phyloP scores from a whole-genome alignment of 768 basidiomycete genomes.

The Suillus lakei region DNA sequence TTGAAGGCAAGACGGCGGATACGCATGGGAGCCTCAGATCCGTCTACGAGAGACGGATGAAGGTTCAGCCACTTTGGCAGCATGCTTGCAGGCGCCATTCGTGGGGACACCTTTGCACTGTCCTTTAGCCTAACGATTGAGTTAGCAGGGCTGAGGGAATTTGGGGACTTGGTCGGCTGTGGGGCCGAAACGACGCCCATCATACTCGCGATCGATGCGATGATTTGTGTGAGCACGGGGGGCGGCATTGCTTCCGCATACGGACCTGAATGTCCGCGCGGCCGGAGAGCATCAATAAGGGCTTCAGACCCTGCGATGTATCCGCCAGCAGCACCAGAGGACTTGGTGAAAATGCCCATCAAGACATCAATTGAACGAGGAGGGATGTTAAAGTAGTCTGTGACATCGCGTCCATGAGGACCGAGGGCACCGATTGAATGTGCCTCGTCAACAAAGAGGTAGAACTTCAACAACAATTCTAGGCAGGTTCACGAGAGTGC shows the following conservation, averaged over 20 bases:
- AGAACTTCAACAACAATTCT: constrained; percentile 82
- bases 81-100: constrained; percentile 65
- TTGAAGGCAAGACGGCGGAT: constrained; percentile 94
- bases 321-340: constrained; percentile 92
- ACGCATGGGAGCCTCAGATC: constrained; percentile 81
- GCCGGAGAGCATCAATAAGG: constrained; percentile 80
- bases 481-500: constrained; percentile 89
- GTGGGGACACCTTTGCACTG: constrained; percentile 56
- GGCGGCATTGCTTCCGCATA: constrained; percentile 94
- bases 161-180: constrained; percentile 35
- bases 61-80: constrained; percentile 84
- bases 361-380: constrained; percentile 86
- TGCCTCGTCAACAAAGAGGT: constrained; percentile 95
- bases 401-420: constrained; percentile 91
- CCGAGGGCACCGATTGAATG: constrained; percentile 97
- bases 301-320: constrained; percentile 88
- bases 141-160: constrained; percentile 39
- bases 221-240: constrained; percentile 87
- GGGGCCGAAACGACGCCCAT: constrained; percentile 75
- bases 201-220: constrained; percentile 94
- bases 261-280: constrained; percentile 78
- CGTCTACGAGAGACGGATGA: constrained; percentile 73
- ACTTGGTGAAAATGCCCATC: constrained; percentile 99
- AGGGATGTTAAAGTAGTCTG: constrained; percentile 89
- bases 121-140: constrained; percentile 30